phyloP scores from a whole-genome alignment of 139 green algal species.

The Asterochloris erici region DNA sequence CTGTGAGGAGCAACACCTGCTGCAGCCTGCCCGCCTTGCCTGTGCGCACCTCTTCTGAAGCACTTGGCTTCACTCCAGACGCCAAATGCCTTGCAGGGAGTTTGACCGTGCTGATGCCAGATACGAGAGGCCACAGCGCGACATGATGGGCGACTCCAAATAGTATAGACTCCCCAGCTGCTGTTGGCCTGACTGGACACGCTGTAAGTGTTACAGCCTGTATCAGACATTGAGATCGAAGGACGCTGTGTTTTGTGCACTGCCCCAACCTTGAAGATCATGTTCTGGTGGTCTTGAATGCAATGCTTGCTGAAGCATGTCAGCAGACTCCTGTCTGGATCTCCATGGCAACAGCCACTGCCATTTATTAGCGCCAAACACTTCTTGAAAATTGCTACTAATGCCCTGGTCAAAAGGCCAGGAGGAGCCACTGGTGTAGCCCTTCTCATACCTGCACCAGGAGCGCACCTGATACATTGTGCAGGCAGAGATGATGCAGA shows the following conservation, averaged over 20 bases:
- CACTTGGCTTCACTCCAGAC: too few relatives aligned
- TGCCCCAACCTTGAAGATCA: too few relatives aligned
- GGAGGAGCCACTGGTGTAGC: conserved; percentile 29
- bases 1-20: too few relatives aligned
- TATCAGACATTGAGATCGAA: too few relatives aligned
- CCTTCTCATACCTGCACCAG: conserved; percentile 68
- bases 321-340: background rate
- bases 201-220: too few relatives aligned
- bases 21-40: too few relatives aligned
- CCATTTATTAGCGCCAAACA: conserved; percentile 51
- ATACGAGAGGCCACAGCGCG: conserved; percentile 10
- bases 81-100: background rate
- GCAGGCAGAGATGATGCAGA: too few relatives aligned
- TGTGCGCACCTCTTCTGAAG: too few relatives aligned
- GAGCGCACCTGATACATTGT: too few relatives aligned
- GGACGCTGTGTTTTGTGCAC: too few relatives aligned
- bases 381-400: conserved; percentile 64
- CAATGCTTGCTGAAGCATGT: conserved; percentile 5
- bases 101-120: conserved; percentile 7
- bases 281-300: background rate
- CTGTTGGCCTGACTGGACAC: background rate
- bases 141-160: background rate
- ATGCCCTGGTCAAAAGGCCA: conserved; percentile 75
- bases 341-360: background rate
- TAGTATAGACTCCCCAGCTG: background rate